Base-by-base conservation (phyloP, 2,329 filamentous ascomycete species). In the Sarocladium oryzae region DNA sequence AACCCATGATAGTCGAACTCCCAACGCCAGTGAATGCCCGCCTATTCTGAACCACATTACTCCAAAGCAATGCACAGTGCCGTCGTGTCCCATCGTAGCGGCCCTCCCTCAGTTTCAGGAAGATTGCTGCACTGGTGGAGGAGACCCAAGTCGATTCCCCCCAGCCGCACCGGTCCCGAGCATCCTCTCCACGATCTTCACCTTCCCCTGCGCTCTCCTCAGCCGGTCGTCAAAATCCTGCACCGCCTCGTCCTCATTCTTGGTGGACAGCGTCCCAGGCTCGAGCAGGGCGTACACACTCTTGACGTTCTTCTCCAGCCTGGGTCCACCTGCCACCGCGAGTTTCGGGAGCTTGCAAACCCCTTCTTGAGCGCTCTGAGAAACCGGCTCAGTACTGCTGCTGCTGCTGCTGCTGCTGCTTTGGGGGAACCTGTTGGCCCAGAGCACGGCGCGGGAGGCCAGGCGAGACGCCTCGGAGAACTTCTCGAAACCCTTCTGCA, bases 401-500 rank as follows among this genome's bases (percentile, higher is more conserved):
- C n/a, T n/a, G n/a, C n/a, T n/a, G n/a, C n/a, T n/a, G n/a, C n/a
- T n/a, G n/a, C n/a, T n/a, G n/a, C n/a, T n/a, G n/a, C n/a, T n/a
- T n/a, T n/a, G n/a, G n/a, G 65, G 73, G 10, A 90, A 68, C 51
- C 90, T 77, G 54, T 88, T 86, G 11, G 84, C 83, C 91, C 92
- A 97, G n/a, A 97, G 76, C 21, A 87, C 70, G 13, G 89, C 83
- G 61, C 83, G 85, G 40, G 89, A 88, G 59, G 92, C 85, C 28
- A 97, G 69, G 53, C 78, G 77, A 2, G 92, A 92, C 66, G 89
- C 80, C 55, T 89, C 85, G 37, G 87, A 64, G 62, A 95, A 96
- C 69, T 96, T 97, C 60, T 96, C 89, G 60, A 93, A 97, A 0
- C 91, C 92, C 57, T 91, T 93, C 65, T 95, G 87, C 37, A 97